phyloP scores from a whole-genome alignment of 495 filamentous ascomycete species.

The Jackrogersella multiformis region DNA sequence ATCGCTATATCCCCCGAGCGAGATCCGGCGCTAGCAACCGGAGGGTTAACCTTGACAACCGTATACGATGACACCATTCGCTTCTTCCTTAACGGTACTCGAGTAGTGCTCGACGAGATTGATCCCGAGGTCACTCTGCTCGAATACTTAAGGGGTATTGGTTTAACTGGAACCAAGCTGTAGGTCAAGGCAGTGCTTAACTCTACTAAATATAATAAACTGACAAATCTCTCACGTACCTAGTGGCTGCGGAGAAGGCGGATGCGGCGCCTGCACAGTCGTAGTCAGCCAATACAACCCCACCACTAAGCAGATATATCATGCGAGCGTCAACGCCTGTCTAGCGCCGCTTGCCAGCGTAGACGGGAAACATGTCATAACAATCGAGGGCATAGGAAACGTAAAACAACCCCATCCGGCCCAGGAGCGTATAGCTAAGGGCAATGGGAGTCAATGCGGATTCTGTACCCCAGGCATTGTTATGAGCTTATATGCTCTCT shows the following conservation, averaged over 20 bases:
- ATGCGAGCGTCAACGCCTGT: conserved; percentile 94
- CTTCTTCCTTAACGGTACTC: conserved; percentile 97
- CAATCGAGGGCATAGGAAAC: conserved; percentile 95
- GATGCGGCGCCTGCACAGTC: conserved; percentile 96
- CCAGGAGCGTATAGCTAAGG: conserved; percentile 88
- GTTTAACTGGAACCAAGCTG: conserved; percentile 78
- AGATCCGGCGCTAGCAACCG: conserved; percentile 37
- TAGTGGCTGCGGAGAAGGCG: conserved; percentile 91
- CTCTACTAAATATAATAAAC: conserved; percentile 33
- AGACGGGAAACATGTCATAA: conserved; percentile 98
- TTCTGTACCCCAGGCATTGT: conserved; percentile 99
- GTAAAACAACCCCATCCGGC: conserved; percentile 86
- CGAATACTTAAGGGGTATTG: conserved; percentile 90
- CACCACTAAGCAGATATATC: conserved; percentile 88
- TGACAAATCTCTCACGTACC: conserved; percentile 45
- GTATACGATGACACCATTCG: conserved; percentile 65
- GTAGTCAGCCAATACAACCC: conserved; percentile 93
- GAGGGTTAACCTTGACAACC: conserved; percentile 46
- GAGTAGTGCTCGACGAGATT: conserved; percentile 79
- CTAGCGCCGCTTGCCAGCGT: conserved; percentile 90
- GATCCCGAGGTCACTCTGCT: conserved; percentile 93
- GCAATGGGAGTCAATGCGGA: conserved; percentile 72
- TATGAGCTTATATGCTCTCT: conserved; percentile 89
- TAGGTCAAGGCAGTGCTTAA: conserved; percentile 39
- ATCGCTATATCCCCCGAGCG: conserved; percentile 54